Conservation (phyloP, 768 basidiomycete genomes). For the Neoboletus brunneissimus region DNA sequence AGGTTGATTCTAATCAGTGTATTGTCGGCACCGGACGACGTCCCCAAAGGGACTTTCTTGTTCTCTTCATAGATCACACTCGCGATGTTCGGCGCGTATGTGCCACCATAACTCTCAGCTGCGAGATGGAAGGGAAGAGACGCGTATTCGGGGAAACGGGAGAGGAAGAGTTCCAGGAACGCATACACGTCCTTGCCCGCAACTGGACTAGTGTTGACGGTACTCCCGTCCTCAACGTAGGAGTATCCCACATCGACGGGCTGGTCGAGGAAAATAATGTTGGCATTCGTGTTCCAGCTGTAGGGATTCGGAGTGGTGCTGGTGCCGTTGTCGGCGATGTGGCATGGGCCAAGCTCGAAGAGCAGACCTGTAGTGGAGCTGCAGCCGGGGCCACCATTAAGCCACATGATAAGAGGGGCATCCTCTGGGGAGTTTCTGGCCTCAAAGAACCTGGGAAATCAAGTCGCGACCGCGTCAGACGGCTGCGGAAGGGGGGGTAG, state of each 20-base stretch:
- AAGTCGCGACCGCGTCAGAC: background rate
- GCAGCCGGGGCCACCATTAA: constrained; percentile 79
- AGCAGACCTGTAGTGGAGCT: constrained; percentile 80
- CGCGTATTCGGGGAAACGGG: constrained; percentile 73
- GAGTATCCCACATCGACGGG: constrained; percentile 91
- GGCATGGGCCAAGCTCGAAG: constrained; percentile 91
- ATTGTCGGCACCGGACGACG: constrained; percentile 40
- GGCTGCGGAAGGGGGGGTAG: background rate
- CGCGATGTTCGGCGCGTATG: constrained; percentile 84
- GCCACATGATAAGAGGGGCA: constrained; percentile 87
- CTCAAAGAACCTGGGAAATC: constrained; percentile 77
- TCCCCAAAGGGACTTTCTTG: constrained; percentile 47
- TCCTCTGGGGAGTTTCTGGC: constrained; percentile 66
- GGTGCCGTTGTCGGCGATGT: constrained; percentile 61
- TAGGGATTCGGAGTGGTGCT: constrained; percentile 72
- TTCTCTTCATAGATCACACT: constrained; percentile 79
- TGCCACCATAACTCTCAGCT: constrained; percentile 77
- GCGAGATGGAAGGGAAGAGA: constrained; percentile 72
- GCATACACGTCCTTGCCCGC: constrained; percentile 90
- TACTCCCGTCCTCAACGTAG: constrained; percentile 71
- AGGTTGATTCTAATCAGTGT: constrained; percentile 70
- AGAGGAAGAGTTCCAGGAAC: constrained; percentile 77
- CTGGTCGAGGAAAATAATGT: constrained; percentile 61
- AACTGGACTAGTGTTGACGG: constrained; percentile 75
- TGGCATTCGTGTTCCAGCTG: constrained; percentile 80